Conservation (phyloP, 257 asterid species). For the Nicotiana otophora region DNA sequence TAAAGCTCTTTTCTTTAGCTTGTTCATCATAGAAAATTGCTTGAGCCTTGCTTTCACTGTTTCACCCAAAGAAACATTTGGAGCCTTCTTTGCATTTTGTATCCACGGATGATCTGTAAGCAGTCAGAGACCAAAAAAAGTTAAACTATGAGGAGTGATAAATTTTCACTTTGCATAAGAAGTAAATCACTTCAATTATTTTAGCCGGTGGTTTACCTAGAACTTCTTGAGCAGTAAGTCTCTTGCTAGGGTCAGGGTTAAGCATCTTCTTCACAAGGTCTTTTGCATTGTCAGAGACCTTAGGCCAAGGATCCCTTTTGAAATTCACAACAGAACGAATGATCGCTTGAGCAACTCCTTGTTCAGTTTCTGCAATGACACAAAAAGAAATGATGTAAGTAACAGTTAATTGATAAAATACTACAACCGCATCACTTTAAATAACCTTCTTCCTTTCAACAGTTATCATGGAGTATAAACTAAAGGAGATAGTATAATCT, state of each 20-base stretch:
- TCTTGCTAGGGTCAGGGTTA: conserved; percentile 42
- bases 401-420: not conserved
- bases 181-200: not conserved
- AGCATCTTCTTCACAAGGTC: conserved; percentile 48
- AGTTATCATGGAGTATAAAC: not conserved
- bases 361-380: conserved; percentile 38
- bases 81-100: conserved; percentile 45
- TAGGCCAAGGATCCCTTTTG: conserved; percentile 50
- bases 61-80: conserved; percentile 45
- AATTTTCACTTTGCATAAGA: not conserved
- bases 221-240: conserved; percentile 47
- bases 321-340: conserved; percentile 44
- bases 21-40: conserved; percentile 47
- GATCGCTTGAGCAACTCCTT: conserved; percentile 50
- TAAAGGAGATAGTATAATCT: not conserved
- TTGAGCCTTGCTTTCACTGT: conserved; percentile 45
- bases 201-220: conserved; percentile 23
- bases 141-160: not conserved
- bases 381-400: not conserved
- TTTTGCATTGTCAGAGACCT: conserved; percentile 45
- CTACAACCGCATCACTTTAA: not conserved
- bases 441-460: not conserved
- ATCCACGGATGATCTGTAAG: conserved; percentile 48
- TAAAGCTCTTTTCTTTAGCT: conserved; percentile 47
- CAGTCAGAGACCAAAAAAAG: not conserved